A percentile compares a stretch with the other conserved stretches of the same genome.
phyloP scores from a whole-genome alignment of 2,329 filamentous ascomycete species.

The Phaeomoniella chlamydospora region DNA sequence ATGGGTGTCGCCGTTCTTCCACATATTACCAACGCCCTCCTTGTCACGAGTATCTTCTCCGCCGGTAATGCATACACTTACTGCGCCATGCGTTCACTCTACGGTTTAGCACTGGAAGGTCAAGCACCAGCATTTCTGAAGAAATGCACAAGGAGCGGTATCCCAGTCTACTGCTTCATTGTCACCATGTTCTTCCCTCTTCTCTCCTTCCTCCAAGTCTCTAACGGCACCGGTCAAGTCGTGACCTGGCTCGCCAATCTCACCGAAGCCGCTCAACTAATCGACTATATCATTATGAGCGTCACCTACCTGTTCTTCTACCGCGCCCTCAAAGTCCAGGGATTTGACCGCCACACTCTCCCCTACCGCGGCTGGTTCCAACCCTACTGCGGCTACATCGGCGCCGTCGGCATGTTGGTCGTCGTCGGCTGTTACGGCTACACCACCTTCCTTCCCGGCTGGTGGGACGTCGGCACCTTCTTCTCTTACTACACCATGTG shows the following conservation, averaged over 20 bases:
- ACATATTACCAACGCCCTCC: slow-evolving; percentile 41
- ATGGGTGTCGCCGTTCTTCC: slow-evolving; percentile 38
- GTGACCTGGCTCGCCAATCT: slow-evolving; percentile 42
- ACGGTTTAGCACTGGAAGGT: slow-evolving; percentile 38
- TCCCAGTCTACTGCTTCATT: slow-evolving; percentile 43
- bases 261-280: slow-evolving; percentile 36
- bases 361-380: slow-evolving; percentile 47
- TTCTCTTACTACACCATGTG: slow-evolving; percentile 44
- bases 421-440: slow-evolving; percentile 41
- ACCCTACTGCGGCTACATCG: slow-evolving; percentile 35
- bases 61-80: slow-evolving; percentile 43
- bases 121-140: slow-evolving; percentile 39
- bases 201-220: slow-evolving; percentile 38
- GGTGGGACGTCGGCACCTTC: slow-evolving; percentile 27
- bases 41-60: slow-evolving; percentile 40
- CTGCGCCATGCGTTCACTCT: slow-evolving; percentile 36
- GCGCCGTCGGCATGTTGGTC: slow-evolving; percentile 3
- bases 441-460: slow-evolving; percentile 25
- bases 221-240: slow-evolving; percentile 32
- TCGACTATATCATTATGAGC: slow-evolving; percentile 48
- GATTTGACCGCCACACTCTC: slow-evolving; percentile 34
- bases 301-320: slow-evolving; percentile 47
- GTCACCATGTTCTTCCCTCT: slow-evolving; percentile 40
- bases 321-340: slow-evolving; percentile 36
- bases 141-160: slow-evolving; percentile 45